Evolutionary conservation across 2,329 filamentous ascomycete genomes (phyloP).

Genomic region (Biscogniauxia marginata): DNA sequence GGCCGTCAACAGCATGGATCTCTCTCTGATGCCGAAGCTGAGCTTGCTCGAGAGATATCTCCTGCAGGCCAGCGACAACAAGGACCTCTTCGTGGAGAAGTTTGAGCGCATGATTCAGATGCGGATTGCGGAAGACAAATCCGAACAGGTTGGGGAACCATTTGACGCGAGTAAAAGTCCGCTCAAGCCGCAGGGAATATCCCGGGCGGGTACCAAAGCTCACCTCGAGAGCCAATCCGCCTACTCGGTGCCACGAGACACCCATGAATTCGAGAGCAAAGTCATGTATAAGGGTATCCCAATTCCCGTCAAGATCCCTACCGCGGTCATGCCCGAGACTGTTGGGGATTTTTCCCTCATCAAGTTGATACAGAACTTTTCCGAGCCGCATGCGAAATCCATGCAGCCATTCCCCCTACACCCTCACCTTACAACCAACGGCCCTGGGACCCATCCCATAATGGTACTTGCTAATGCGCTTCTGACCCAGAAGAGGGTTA

Average conservation of each 20-base stretch:
- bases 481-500: constrained; percentile 91
- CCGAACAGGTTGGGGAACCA: constrained; percentile 41
- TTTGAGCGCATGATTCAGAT: constrained; percentile 93
- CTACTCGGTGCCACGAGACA: constrained; percentile 84
- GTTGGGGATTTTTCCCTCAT: constrained; percentile 97
- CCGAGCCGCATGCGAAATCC: constrained; percentile 74
- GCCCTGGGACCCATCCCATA: constrained; percentile 86
- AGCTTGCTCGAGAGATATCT: constrained; percentile 82
- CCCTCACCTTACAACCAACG: constrained; percentile 89
- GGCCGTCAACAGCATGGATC: constrained; percentile 93
- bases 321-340: constrained; percentile 89
- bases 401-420: constrained; percentile 85
- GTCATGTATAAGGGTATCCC: constrained; percentile 96
- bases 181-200: constrained; percentile 47
- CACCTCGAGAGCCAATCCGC: constrained; percentile 61
- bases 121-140: constrained; percentile 66
- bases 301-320: constrained; percentile 94
- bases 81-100: constrained; percentile 96
- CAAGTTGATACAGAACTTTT: constrained; percentile 95
- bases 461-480: constrained; percentile 93
- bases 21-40: constrained; percentile 86
- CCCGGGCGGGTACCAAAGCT: constrained; percentile 61
- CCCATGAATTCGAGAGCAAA: constrained; percentile 94
- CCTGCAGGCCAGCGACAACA: constrained; percentile 85
- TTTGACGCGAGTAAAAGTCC: constrained; percentile 50